Evolutionary conservation across 768 basidiomycete species (phyloP), one percentile per base, ranked within the genome.

Genomic region (Fibroporia radiculosa): DNA sequence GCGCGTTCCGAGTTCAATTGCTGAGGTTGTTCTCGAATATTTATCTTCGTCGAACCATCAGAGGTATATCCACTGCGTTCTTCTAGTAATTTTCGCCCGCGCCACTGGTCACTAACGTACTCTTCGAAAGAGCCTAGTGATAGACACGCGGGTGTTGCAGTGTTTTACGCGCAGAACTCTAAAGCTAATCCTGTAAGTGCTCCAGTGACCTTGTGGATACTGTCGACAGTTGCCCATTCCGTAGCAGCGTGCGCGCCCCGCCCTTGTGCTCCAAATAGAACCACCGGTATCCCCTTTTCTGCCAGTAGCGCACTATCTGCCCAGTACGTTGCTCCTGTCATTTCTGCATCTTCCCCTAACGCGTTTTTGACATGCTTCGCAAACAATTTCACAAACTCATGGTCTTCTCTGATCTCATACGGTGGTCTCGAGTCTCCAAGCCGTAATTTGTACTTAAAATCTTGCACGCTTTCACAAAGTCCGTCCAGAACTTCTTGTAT

Each of bases 231-330:
- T 11, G 22, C 42, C 19, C 4, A 35, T 22, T 44, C 42, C 4
- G 14, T 34, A 19, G 42, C 31, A 3, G 42, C 31, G 19, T 44
- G 42, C 19, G 33, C 33, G 4, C 42, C 42, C 33, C 27, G 20
- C 25, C 42, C 42, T 23, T 44, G 32, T 2, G 27, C 42, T 14
- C 42, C 42, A 23, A 44, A 44, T 11, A 44, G 33, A 3, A 44
- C 6, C 5, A 28, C 29, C 8, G 42, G 42, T 16, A 44, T 44
- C 12, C 42, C 42, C n/a, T 22, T 18, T n/a, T 44, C 42, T 23
- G 42, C 42, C 29, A 44, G 33, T 6, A 44, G 33, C 14, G 42
- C 42, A 22, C 42, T 34, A 23, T 44, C 42, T n/a, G 42, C 29
- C 42, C 42, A 44, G 22, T 44, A 44, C 24, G 42, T 13, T 14